These are phyloP conservation scores for Cryptococcus neoformans DNA, from an alignment of 1,284 basidiomycete species.

Conservation along the genomic window DNA sequence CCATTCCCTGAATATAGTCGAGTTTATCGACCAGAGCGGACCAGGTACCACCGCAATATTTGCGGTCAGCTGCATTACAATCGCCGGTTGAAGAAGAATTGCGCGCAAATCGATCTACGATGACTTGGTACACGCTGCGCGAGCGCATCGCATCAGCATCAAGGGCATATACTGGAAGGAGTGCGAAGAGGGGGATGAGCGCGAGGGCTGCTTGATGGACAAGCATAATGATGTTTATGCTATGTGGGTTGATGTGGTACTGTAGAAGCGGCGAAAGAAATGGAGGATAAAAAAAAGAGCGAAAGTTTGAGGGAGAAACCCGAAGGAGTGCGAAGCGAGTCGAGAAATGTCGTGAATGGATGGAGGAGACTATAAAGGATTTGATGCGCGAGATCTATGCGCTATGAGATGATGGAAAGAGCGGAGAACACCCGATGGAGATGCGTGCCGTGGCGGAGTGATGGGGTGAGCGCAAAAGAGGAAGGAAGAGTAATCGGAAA, in stretches of 20 bases:
- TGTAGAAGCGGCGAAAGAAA: background rate
- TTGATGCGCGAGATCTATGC: too few species aligned
- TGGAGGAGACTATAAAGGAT: too few species aligned
- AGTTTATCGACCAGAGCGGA: conserved; percentile 36
- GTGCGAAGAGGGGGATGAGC: conserved; percentile 17
- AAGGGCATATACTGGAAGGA: conserved; percentile 20
- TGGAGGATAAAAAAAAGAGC: background rate
- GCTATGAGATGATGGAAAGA: too few species aligned
- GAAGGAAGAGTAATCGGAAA: too few species aligned
- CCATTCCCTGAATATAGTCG: conserved; percentile 49
- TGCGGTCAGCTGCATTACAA: conserved; percentile 27
- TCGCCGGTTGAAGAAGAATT: conserved; percentile 18
- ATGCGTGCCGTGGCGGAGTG: too few species aligned
- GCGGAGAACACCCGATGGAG: too few species aligned
- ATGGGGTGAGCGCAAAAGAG: too few species aligned
- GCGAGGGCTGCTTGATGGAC: conserved; percentile 2
- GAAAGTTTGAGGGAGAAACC: background rate
- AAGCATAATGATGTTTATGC: conserved; percentile 7
- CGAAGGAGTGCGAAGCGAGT: too few species aligned
- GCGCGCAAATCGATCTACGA: conserved; percentile 47
- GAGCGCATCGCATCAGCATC: conserved; percentile 34
- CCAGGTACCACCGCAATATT: conserved; percentile 48
- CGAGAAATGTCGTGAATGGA: too few species aligned
- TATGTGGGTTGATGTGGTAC: background rate
- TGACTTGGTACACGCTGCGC: conserved; percentile 46